Conservation (phyloP, 352 stramenopile species). For the Pythium volutum region DNA sequence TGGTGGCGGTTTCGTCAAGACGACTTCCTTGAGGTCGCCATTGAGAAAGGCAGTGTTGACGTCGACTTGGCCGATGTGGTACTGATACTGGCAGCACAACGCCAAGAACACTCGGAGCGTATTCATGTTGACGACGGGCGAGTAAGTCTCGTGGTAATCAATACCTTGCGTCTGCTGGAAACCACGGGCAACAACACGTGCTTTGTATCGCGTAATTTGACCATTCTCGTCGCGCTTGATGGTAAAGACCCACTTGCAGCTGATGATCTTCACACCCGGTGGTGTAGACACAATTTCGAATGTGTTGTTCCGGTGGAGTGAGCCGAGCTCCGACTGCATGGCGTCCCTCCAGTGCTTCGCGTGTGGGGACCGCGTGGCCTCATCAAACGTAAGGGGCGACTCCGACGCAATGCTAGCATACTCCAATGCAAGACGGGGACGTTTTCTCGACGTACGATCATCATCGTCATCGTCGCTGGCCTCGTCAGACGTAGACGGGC, state of each 20-base stretch:
- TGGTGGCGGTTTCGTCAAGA: slow-evolving; percentile 23
- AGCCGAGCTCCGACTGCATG: too few species aligned
- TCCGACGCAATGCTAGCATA: too few species aligned
- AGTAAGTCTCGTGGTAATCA: slow-evolving; percentile 14
- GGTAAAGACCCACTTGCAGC: slow-evolving; percentile 18
- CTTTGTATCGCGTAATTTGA: slow-evolving; percentile 14
- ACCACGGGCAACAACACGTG: slow-evolving; percentile 12
- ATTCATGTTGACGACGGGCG: slow-evolving; percentile 17
- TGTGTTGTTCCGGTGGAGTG: too few species aligned
- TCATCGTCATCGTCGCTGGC: too few species aligned
- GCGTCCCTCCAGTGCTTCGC: too few species aligned
- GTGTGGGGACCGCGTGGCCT: too few species aligned
- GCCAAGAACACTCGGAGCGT: slow-evolving; percentile 15
- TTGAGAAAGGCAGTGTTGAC: slow-evolving; percentile 39
- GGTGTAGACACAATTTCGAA: too few species aligned
- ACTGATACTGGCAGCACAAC: background rate
- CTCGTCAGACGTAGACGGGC: too few species aligned
- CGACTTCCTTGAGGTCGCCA: slow-evolving; percentile 25
- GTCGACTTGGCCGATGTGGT: slow-evolving; percentile 17
- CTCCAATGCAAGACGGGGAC: too few species aligned
- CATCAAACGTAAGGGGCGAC: too few species aligned
- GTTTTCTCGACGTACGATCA: too few species aligned
- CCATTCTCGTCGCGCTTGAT: slow-evolving; percentile 14
- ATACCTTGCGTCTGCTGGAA: slow-evolving; percentile 15
- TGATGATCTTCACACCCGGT: background rate